Percentiles rank a stretch among this genome's conserved stretches.
phyloP scores from a whole-genome alignment of 768 basidiomycete genomes.

The Pulveroboletus sp. region DNA sequence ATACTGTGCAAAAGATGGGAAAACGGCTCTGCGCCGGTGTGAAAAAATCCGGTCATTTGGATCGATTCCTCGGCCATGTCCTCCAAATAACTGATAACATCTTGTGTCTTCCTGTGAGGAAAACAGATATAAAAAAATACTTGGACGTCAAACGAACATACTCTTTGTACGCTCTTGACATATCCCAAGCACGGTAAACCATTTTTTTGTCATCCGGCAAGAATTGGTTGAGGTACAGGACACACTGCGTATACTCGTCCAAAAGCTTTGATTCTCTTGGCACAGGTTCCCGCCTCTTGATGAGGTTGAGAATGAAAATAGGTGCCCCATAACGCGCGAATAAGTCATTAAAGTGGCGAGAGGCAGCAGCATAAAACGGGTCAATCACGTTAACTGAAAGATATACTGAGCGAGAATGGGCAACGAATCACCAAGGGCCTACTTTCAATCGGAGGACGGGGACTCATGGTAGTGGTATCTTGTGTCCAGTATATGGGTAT shows the following conservation, averaged over 20 bases:
- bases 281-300: slow-evolving; percentile 78
- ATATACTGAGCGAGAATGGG: slow-evolving; percentile 3
- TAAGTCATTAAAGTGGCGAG: slow-evolving; percentile 89
- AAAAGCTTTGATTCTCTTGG: slow-evolving; percentile 88
- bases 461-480: slow-evolving; percentile 85
- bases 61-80: slow-evolving; percentile 94
- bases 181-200: slow-evolving; percentile 94
- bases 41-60: slow-evolving; percentile 91
- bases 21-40: slow-evolving; percentile 85
- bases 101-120: slow-evolving; percentile 76
- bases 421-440: slow-evolving; percentile 24
- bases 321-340: slow-evolving; percentile 88
- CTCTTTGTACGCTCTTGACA: slow-evolving; percentile 94
- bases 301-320: slow-evolving; percentile 88
- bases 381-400: slow-evolving; percentile 83
- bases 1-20: slow-evolving; percentile 58
- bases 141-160: slow-evolving; percentile 32
- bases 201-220: slow-evolving; percentile 83
- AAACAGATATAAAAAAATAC: not conserved
- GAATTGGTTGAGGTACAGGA: slow-evolving; percentile 93
- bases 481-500: slow-evolving; percentile 98
- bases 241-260: slow-evolving; percentile 89
- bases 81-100: slow-evolving; percentile 92
- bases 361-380: slow-evolving; percentile 91
- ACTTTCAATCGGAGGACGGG: slow-evolving; percentile 96